Evolutionary conservation across 208 protist genomes (phyloP).

Genomic region (Endotrypanum monterogeii): DNA sequence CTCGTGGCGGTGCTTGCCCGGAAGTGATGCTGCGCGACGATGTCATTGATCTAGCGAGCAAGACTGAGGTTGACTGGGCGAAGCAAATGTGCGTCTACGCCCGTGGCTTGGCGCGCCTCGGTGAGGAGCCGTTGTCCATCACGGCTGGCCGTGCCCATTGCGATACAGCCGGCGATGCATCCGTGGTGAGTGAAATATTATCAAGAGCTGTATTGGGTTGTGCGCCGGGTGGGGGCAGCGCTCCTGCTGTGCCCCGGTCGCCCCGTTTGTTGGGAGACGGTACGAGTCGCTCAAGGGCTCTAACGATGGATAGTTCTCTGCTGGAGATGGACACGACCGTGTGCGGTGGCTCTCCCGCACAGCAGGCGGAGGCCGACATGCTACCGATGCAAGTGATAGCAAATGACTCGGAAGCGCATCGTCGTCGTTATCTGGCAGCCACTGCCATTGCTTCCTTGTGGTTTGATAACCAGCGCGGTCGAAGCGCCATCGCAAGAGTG

Average conservation of each 20-base stretch:
- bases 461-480: conserved; percentile 33
- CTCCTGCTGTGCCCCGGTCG: neutral
- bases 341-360: neutral
- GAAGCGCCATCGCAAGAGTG: conserved; percentile 12
- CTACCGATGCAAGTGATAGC: neutral
- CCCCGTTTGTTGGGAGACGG: conserved; percentile 15
- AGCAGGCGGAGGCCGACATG: neutral
- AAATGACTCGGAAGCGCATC: conserved; percentile 14
- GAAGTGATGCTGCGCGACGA: conserved; percentile 21
- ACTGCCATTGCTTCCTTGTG: conserved; percentile 24
- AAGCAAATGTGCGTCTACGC: conserved; percentile 31
- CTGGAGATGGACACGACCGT: conserved; percentile 5
- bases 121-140: neutral
- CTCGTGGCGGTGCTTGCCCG: neutral
- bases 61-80: conserved; percentile 23
- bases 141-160: neutral
- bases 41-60: conserved; percentile 25
- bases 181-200: neutral
- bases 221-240: neutral
- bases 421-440: conserved; percentile 28
- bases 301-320: conserved; percentile 2
- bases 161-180: neutral
- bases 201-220: neutral
- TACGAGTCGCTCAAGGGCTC: conserved; percentile 1
- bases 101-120: neutral